Base-by-base conservation (phyloP, 768 basidiomycete species). In the Leccinum uliginosum region DNA sequence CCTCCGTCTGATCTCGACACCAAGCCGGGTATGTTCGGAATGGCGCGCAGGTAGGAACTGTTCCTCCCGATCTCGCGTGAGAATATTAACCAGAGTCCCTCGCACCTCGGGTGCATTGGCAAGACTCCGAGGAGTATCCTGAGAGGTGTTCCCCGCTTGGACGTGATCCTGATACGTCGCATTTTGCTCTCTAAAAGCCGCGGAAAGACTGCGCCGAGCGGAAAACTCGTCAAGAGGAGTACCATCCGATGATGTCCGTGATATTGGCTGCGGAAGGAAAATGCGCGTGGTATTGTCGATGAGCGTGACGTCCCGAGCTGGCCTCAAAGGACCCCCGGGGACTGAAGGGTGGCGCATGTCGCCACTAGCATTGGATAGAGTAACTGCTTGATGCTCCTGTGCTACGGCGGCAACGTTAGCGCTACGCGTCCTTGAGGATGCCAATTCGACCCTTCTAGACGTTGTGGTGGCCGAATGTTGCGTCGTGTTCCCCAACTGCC, bases 401-500 rank as follows among this genome's bases (percentile, higher is more conserved):
- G 51, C 49, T 49, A 49, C 23, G 5, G 48, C 14, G 11, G 45
- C 19, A 50, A 51, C 34, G 30, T 34, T 53, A 14, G 60, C 59
- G 9, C 53, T 50, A 19, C 58, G 61, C 53, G 17, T 43, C 30
- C 55, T 40, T 10, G 66, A 47, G 23, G 53, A 40, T 53, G 68
- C 66, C 53, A 61, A 40, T 24, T 61, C 64, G 4, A 63, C 26
- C 45, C 71, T 60, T 32, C 71, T 69, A 32, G 60, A 62, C 32
- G 68, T 61, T 12, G 58, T 59, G 3, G 62, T 54, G 3, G 59
- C 55, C 49, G 74, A 56, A 19, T 60, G 65, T 44, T 65, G 65
- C 15, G 67, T 65, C 71, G 73, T 71, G 51, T 32, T 65, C 55
- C 72, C 73, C 8, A 72, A 52, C 52, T 72, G 72, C 53, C 64